Evolutionary conservation across 345 rosid species (phyloP).

Genomic region (Gossypium ekmanianum): DNA sequence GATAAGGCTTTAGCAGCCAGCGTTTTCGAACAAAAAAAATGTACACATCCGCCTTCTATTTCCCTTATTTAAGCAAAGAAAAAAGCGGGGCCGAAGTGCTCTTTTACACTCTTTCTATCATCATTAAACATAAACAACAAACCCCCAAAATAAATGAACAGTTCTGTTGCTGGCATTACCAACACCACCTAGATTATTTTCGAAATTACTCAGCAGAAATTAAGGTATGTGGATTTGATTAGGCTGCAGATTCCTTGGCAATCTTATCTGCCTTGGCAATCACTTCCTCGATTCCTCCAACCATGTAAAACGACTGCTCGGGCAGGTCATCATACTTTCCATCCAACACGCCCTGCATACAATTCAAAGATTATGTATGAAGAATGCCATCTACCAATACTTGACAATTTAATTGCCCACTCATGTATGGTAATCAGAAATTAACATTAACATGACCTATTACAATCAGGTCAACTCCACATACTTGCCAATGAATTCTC

Average conservation of each 20-base stretch:
- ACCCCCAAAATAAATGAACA: constrained; percentile 26
- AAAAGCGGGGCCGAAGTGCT: constrained; percentile 7
- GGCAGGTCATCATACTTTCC: constrained; percentile 84
- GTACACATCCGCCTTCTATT: constrained; percentile 18
- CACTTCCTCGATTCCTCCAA: constrained; percentile 82
- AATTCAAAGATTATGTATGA: neutral
- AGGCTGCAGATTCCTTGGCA: constrained; percentile 58
- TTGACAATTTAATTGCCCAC: too few species aligned
- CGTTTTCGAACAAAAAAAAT: constrained; percentile 19
- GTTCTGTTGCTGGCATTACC: constrained; percentile 31
- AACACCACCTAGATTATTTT: constrained; percentile 32
- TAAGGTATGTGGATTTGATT: constrained; percentile 12
- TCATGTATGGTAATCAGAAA: too few species aligned
- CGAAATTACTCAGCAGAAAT: constrained; percentile 17
- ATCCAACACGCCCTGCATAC: constrained; percentile 67
- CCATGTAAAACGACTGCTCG: constrained; percentile 82
- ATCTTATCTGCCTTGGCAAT: constrained; percentile 83
- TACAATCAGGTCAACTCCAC: too few species aligned
- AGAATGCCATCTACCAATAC: neutral
- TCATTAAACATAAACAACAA: constrained; percentile 12
- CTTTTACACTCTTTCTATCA: constrained; percentile 23
- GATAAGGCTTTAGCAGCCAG: neutral
- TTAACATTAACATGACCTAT: too few species aligned
- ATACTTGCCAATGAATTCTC: neutral
- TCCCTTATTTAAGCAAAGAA: constrained; percentile 21